Evolutionary conservation across 805 yeast species (phyloP), one percentile per base, ranked within the genome.

Genomic region (Saturnispora silvae): DNA sequence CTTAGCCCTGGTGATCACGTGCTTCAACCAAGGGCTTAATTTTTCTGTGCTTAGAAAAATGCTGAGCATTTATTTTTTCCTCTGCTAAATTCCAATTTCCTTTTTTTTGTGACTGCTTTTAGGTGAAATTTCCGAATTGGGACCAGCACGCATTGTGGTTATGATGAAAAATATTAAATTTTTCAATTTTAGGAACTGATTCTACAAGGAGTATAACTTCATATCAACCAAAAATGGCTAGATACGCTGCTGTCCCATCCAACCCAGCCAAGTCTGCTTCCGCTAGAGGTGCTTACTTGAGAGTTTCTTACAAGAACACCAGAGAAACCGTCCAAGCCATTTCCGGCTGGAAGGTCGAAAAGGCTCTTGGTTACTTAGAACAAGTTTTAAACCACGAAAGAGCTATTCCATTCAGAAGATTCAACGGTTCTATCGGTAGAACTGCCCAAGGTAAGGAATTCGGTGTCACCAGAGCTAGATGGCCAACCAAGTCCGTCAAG

Each of bases 381-480:
- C 95, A 85, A 70, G 99, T 92, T 54, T 70, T 81, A 65, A 94
- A 87, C 69, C 95, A 92, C 77, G 76, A 92, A 75, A 89, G 97
- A 80, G 99, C 97, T 62, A 84, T 92, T 59, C 99, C 99, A 66
- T 85, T 92, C 92, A 83, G 98, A 79, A 78, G 95, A 77, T 89
- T 75, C 75, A 81, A 82, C 77, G 76, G 81, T 54, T 83, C 95
- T 59, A 87, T 84, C 61, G 98, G 98, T 70, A 83, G 98, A 76
- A 86, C 98, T 60, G 95, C 94, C 58, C 98, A 92, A 75, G 98
- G 96, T 75, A 89, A 92, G 75, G 98, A 92, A 77, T 92, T 89
- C 63, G 97, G 97, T 72, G 95, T 87, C 65, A 85, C 96, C 79
- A 87, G 82, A 75, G 98, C 98, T 59, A 87, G 98, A 85, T 92